Evolutionary conservation across 176 grass and related monocot genomes (phyloP), one percentile per base, ranked within the genome.

Genomic region (Calamus simplicifolius): DNA sequence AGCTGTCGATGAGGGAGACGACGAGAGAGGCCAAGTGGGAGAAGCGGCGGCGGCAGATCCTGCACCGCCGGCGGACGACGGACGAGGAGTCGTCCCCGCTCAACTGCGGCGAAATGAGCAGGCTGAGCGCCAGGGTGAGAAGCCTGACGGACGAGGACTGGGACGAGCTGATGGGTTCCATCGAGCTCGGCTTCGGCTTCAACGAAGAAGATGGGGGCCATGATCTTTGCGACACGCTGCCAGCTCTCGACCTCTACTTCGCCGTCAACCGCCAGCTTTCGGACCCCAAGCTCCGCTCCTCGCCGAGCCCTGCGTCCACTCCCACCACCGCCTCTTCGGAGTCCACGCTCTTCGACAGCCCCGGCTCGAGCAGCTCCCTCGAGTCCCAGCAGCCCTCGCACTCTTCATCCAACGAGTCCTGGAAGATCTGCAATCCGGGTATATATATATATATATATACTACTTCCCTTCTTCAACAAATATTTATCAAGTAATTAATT

Each of bases 1-100:
- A 81, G 55, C 5, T 73, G 0, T 85, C 73, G 17, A 81, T 85
- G 83, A 77, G 77, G 54, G 77, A 85, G 69, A 85, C 73, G 2
- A 81, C 64, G 27, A 35, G 73, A 15, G 77, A 85, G 77, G 64
- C 68, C 17, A 85, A 85, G 50, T 85, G 83, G 83, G 83, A 85
- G 69, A 73, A 66, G 59, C 64, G 73, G 1, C 50, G 77, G 15
- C 31, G 69, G 26, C 83, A 85, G 69, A 81, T 85, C 56, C 68
- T 81, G 3, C 73, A 57, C 0, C 49, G 57, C 54, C 64, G 69
- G 25, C 63, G 12, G 58, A 57, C 25, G 30, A 25, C 30, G 63
- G 54, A 6, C 35, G 35, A 13, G 8, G 35, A 43, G 35, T 43
- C 12, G 38, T 25, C 61, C 14, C 1, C 61, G 18, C 62, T 18